Evolutionary conservation across 2,329 filamentous ascomycete genomes (phyloP).

Genomic region (Penicillium sp.): DNA sequence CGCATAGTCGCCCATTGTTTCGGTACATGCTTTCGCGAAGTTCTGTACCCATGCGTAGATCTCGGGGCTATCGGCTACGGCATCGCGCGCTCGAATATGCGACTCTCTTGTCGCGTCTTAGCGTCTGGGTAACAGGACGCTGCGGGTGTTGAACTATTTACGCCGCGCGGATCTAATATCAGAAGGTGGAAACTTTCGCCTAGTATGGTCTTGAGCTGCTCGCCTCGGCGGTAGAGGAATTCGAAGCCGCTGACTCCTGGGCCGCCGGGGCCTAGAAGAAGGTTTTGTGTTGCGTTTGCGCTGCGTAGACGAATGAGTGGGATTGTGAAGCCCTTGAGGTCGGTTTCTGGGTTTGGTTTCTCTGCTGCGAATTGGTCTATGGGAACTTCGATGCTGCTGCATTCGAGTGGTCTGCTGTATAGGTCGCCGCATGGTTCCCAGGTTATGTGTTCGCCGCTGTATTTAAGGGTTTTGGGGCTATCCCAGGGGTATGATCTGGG

Average conservation of each 20-base stretch:
- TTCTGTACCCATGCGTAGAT: conserved; percentile 47
- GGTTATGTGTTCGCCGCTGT: conserved; percentile 32
- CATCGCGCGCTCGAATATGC: conserved; percentile 27
- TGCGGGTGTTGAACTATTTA: conserved; percentile 39
- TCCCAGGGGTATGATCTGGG: neutral
- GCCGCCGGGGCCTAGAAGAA: conserved; percentile 52
- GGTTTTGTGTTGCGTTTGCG: conserved; percentile 44
- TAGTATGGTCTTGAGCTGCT: conserved; percentile 38
- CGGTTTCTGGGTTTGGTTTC: conserved; percentile 32
- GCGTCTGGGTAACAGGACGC: conserved; percentile 45
- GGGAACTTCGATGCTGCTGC: conserved; percentile 47
- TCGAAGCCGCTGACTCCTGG: conserved; percentile 49
- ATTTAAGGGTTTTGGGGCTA: neutral
- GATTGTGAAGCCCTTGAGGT: conserved; percentile 38
- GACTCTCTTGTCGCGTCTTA: conserved; percentile 32
- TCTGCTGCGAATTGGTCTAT: conserved; percentile 48
- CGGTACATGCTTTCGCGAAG: conserved; percentile 44
- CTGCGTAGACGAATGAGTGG: conserved; percentile 50
- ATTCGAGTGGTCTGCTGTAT: conserved; percentile 43
- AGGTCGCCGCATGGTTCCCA: conserved; percentile 46
- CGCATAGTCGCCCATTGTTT: conserved; percentile 49
- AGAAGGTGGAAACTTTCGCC: conserved; percentile 51
- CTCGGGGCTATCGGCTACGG: conserved; percentile 27
- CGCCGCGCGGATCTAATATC: conserved; percentile 51
- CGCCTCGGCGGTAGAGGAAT: conserved; percentile 40